phyloP scores from a whole-genome alignment of 345 rosid genomes.

The Noccaea caerulescens region DNA sequence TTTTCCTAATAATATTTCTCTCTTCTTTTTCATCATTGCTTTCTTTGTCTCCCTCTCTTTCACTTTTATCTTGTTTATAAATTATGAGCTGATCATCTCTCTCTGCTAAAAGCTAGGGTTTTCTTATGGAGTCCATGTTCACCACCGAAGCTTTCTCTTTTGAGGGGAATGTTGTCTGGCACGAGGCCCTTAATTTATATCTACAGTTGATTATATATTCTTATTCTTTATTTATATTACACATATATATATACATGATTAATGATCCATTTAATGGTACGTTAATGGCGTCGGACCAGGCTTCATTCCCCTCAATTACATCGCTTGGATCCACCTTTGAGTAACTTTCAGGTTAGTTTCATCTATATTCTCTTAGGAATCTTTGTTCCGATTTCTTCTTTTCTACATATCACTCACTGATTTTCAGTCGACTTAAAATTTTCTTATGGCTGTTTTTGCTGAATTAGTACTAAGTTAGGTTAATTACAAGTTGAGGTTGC shows the following conservation, averaged over 20 bases:
- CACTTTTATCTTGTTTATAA: constrained; percentile 25
- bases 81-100: constrained; percentile 27
- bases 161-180: constrained; percentile 99
- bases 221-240: not conserved
- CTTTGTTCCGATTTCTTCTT: not conserved
- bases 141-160: constrained; percentile 54
- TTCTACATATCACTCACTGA: not conserved
- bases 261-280: constrained; percentile 9
- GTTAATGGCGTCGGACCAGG: constrained; percentile 88
- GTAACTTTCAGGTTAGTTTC: constrained; percentile 19
- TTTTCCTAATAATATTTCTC: constrained; percentile 35
- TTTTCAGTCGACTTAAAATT: not conserved
- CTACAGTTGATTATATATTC: constrained; percentile 18
- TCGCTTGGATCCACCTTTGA: constrained; percentile 35
- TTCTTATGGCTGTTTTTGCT: not conserved
- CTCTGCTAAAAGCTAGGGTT: constrained; percentile 42
- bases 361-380: not conserved
- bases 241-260: not conserved
- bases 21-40: constrained; percentile 35
- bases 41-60: constrained; percentile 45
- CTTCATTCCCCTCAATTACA: constrained; percentile 91
- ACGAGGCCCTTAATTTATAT: constrained; percentile 65
- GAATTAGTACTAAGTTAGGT: not conserved
- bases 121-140: constrained; percentile 41
- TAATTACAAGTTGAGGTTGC: not conserved